Evolutionary conservation across 1,284 basidiomycete genomes (phyloP), one percentile per base, ranked within the genome.

Genomic region (Ganoderma meredithae): DNA sequence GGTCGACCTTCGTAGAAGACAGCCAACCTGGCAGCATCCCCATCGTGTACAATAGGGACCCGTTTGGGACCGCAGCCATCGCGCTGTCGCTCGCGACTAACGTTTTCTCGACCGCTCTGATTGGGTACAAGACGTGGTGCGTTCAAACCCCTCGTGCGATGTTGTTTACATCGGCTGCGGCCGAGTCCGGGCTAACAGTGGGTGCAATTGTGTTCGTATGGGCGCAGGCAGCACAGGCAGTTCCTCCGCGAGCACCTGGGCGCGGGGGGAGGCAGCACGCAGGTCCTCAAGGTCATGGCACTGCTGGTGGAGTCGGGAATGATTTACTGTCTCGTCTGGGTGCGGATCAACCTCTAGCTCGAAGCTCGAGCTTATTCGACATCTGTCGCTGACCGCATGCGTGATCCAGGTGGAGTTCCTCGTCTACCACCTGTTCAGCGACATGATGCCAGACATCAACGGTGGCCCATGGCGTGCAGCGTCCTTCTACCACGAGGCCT

Each of bases 41-140:
- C 33, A 39, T 58, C 19, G 55, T 58, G 17, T 58, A 58, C 55
- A 58, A 39, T 33, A 22, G 61, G 13, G 47, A 39, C 19, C 19
- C 22, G 9, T 39, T 33, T 17, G 61, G 61, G 31, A 62, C 61
- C 19, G 61, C 61, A 25, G 61, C 61, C 19, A 33, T 62, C 31
- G 44, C 39, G 12, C 13, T 62, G 9, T 52, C 61, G 8, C n/a
- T 62, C 22, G 61, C 49, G n/a, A 62, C 47, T 1, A 62, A 62
- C 36, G n/a, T 62, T 15, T 39, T 49, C 27, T 47, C 61, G 1
- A 39, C 47, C 33, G 19, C 41, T 13, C 61, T 62, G 25, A 53
- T 62, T 19, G 61, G n/a, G 17, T 62, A 39, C 49, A 62, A 62
- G 49, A 31, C 61, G 5, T 62, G 61, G 61, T 62, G 33, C 9